These are phyloP conservation scores for Penicillium paxilli DNA, from an alignment of 495 filamentous ascomycete species.

Conservation along the genomic window DNA sequence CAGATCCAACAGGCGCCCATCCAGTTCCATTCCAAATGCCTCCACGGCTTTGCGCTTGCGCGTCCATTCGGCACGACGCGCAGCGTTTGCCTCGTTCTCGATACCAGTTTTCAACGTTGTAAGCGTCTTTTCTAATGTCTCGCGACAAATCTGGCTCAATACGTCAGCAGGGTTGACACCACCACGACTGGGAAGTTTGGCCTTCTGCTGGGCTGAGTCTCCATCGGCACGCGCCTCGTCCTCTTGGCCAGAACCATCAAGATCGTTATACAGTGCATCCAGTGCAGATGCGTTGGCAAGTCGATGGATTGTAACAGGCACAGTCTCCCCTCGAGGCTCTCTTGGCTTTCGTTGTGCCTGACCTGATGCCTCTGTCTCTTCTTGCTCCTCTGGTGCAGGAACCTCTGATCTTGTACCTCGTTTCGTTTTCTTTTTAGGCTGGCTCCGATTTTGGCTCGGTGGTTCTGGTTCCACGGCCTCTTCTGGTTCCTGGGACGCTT, in stretches of 20 bases:
- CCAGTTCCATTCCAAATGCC: conserved; percentile 66
- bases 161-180: conserved; percentile 72
- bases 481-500: conserved; percentile 3
- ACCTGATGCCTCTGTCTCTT: conserved; percentile 9
- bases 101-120: conserved; percentile 40
- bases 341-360: conserved; percentile 23
- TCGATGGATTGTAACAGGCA: conserved; percentile 47
- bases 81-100: conserved; percentile 35
- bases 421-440: conserved; percentile 15
- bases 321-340: conserved; percentile 41
- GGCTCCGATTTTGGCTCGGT: conserved; percentile 19
- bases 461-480: neutral
- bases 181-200: conserved; percentile 51
- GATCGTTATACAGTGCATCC: conserved; percentile 12
- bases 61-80: conserved; percentile 51
- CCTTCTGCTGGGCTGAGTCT: conserved; percentile 26
- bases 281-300: conserved; percentile 38
- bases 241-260: conserved; percentile 26
- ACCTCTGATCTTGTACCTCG: conserved; percentile 10
- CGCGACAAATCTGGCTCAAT: conserved; percentile 66
- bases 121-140: conserved; percentile 58
- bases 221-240: conserved; percentile 40
- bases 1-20: conserved; percentile 57
- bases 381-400: conserved; percentile 18
- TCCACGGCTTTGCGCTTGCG: conserved; percentile 65